A percentile compares a stretch with the other conserved stretches of the same genome.
Conservation (phyloP, 805 yeast species). For the Candida arabinofermentans region DNA sequence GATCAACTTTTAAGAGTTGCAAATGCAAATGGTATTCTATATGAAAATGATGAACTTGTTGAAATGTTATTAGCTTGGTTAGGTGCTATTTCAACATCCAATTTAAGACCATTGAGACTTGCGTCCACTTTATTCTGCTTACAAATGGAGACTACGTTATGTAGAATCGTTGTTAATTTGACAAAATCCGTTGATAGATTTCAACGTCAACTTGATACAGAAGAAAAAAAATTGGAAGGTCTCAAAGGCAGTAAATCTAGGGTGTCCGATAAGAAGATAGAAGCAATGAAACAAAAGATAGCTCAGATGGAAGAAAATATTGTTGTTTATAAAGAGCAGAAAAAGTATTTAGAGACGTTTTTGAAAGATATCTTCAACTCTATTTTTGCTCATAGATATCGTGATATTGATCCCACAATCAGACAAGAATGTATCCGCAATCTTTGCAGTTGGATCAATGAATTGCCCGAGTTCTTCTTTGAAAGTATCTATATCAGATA, state of each 20-base stretch:
- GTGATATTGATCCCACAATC: conserved; percentile 71
- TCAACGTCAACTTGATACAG: conserved; percentile 39
- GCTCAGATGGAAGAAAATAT: conserved; percentile 43
- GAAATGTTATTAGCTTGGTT: conserved; percentile 71
- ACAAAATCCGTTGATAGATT: conserved; percentile 37
- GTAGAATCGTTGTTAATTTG: conserved; percentile 41
- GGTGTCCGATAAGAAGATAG: conserved; percentile 29
- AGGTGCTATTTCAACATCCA: conserved; percentile 63
- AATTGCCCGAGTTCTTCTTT: conserved; percentile 65
- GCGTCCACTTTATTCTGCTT: conserved; percentile 59
- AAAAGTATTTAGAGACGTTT: conserved; percentile 49
- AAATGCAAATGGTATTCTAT: conserved; percentile 61
- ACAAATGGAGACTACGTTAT: conserved; percentile 55
- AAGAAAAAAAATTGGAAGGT: conserved; percentile 20
- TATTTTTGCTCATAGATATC: conserved; percentile 70
- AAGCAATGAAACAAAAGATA: conserved; percentile 37
- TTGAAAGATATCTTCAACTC: conserved; percentile 63
- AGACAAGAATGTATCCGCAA: conserved; percentile 64
- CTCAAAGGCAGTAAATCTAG: conserved; percentile 23
- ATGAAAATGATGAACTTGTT: conserved; percentile 41
- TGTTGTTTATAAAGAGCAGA: conserved; percentile 41
- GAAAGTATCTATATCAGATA: conserved; percentile 69
- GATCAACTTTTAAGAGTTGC: conserved; percentile 45
- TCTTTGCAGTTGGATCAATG: conserved; percentile 69
- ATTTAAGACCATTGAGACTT: conserved; percentile 66